Evolutionary conservation across 371 early-diverging fungal genomes (phyloP).

Genomic region (Lichtheimia ornata): DNA sequence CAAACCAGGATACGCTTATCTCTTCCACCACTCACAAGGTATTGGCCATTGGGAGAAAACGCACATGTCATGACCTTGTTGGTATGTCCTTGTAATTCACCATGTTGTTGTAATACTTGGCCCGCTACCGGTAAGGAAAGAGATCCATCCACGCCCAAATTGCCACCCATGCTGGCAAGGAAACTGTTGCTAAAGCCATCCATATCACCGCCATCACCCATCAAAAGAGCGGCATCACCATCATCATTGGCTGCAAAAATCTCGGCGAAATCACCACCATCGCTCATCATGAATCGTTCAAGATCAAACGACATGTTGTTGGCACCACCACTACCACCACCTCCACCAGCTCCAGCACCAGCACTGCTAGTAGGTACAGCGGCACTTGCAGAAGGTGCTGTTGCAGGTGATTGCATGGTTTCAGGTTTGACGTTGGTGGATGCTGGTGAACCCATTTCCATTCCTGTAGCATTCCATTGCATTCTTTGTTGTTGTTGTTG

Average conservation of each 20-base stretch:
- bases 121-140: constrained; percentile 17
- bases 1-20: constrained; percentile 49
- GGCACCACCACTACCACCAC: neutral
- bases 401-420: too few relatives aligned
- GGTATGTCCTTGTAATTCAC: constrained; percentile 48
- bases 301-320: constrained; percentile 38
- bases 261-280: constrained; percentile 42
- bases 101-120: constrained; percentile 33
- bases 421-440: too few relatives aligned
- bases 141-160: constrained; percentile 31
- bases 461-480: constrained; percentile 26
- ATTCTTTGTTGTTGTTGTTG: constrained; percentile 29
- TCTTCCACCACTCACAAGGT: constrained; percentile 57
- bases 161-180: constrained; percentile 50
- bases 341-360: too few relatives aligned
- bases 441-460: constrained; percentile 24
- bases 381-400: too few relatives aligned
- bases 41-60: constrained; percentile 52
- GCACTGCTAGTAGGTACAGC: too few relatives aligned
- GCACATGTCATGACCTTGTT: constrained; percentile 51
- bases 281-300: constrained; percentile 50
- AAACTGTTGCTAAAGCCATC: constrained; percentile 46
- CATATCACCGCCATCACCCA: constrained; percentile 33
- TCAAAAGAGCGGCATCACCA: constrained; percentile 33
- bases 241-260: constrained; percentile 48